These are phyloP conservation scores for Kregervanrija fluxuum DNA, from an alignment of 805 yeast genomes.

Conservation along the genomic window DNA sequence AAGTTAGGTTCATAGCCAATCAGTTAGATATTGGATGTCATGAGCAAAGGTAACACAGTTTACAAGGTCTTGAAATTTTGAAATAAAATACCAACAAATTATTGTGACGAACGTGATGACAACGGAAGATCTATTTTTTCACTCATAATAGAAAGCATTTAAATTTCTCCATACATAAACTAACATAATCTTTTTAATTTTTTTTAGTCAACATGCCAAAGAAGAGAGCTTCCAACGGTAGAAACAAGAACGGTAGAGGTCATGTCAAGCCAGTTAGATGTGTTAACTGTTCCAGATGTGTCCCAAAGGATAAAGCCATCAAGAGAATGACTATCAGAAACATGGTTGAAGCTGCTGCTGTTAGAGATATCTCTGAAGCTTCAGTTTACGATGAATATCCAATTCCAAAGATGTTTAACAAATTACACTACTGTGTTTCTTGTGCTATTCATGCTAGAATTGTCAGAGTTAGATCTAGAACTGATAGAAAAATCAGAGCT, in stretches of 20 bases:
- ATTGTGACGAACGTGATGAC: no score
- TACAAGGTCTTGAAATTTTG: no score
- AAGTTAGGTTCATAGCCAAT: no score
- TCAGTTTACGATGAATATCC: conserved; percentile 99
- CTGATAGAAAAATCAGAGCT: conserved; percentile 97
- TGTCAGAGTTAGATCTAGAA: conserved; percentile 99
- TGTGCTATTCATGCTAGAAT: conserved; percentile 99
- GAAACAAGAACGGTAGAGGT: conserved; percentile 99
- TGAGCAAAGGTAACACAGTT: no score
- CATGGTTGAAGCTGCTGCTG: conserved; percentile 99
- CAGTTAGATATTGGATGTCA: no score
- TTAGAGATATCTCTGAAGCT: conserved; percentile 99
- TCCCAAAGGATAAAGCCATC: conserved; percentile 99
- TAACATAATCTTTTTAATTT: not conserved
- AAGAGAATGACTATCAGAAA: conserved; percentile 99
- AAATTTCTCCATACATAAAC: no score
- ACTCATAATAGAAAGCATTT: no score
- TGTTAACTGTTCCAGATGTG: conserved; percentile 99
- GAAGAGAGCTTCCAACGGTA: conserved; percentile 99
- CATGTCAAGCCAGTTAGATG: conserved; percentile 99
- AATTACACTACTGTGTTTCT: conserved; percentile 99
- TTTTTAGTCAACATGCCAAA: conserved; percentile 76
- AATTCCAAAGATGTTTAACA: conserved; percentile 98
- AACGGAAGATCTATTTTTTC: no score
- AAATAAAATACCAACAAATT: no score